phyloP scores from a whole-genome alignment of 2,329 filamentous ascomycete species.

The Bipolaris oryzae region DNA sequence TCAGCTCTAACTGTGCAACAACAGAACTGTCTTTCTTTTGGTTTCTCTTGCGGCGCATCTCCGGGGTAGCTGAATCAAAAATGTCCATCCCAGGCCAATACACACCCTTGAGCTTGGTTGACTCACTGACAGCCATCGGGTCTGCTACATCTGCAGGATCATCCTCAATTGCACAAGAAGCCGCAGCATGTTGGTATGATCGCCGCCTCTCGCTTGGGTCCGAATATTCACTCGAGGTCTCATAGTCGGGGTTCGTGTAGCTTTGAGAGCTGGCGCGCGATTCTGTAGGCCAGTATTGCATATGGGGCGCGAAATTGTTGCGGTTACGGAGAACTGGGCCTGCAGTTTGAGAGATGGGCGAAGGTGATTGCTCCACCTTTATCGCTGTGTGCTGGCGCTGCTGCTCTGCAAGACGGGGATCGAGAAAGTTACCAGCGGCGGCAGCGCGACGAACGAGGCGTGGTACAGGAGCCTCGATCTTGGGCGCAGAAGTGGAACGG shows the following conservation, averaged over 20 bases:
- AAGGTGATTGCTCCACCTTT: constrained; percentile 43
- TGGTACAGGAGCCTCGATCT: constrained; percentile 34
- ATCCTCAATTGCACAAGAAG: constrained; percentile 43
- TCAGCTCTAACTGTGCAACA: constrained; percentile 68
- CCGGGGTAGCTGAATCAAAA: constrained; percentile 78
- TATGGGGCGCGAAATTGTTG: constrained; percentile 40
- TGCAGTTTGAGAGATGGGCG: constrained; percentile 32
- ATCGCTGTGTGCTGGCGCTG: constrained; percentile 40
- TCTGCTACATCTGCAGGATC: constrained; percentile 32
- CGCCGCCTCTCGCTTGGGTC: constrained; percentile 37
- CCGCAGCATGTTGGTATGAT: constrained; percentile 31
- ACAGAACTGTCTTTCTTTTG: constrained; percentile 78
- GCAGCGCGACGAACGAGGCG: constrained; percentile 34
- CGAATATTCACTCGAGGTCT: constrained; percentile 47
- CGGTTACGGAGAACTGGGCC: constrained; percentile 42
- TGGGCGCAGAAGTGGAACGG: constrained; percentile 28
- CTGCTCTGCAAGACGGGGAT: constrained; percentile 47
- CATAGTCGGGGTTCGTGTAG: constrained; percentile 47
- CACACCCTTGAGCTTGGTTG: constrained; percentile 70
- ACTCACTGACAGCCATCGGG: constrained; percentile 44
- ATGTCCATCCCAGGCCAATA: constrained; percentile 78
- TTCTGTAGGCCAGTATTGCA: constrained; percentile 48
- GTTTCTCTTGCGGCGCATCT: constrained; percentile 75
- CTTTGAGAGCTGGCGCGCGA: constrained; percentile 46
- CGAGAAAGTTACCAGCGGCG: constrained; percentile 36